Conservation (phyloP, 2,329 filamentous ascomycete genomes). For the Neopestalotiopsis sp. region DNA sequence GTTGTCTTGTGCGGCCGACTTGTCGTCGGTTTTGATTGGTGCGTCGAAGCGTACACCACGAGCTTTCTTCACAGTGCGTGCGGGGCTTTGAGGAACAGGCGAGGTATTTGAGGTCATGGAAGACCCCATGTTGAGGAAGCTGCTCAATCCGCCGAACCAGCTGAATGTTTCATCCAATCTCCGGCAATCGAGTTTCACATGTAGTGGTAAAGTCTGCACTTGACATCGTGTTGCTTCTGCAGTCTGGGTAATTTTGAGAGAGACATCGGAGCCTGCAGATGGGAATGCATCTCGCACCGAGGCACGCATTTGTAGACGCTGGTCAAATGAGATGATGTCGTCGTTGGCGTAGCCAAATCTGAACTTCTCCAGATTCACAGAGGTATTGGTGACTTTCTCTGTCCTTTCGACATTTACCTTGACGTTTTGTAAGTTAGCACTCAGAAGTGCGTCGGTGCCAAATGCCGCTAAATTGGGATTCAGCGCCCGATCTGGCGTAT, state of each 20-base stretch:
- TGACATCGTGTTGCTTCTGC: slow-evolving; percentile 58
- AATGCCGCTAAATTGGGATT: slow-evolving; percentile 47
- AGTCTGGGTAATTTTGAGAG: slow-evolving; percentile 56
- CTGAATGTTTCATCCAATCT: slow-evolving; percentile 84
- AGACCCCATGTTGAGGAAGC: slow-evolving; percentile 85
- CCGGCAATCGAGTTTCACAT: slow-evolving; percentile 78
- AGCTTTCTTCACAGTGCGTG: slow-evolving; percentile 47
- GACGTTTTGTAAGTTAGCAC: slow-evolving; percentile 53
- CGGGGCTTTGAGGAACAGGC: slow-evolving; percentile 43
- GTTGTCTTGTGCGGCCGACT: slow-evolving; percentile 52
- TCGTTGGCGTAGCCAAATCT: slow-evolving; percentile 67
- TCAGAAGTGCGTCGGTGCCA: slow-evolving; percentile 58
- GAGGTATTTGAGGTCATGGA: slow-evolving; percentile 81
- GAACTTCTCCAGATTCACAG: slow-evolving; percentile 61
- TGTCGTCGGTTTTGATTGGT: slow-evolving; percentile 54
- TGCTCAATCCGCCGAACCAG: slow-evolving; percentile 90
- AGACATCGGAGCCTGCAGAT: slow-evolving; percentile 62
- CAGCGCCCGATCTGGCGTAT: slow-evolving; percentile 53
- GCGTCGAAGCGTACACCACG: slow-evolving; percentile 65
- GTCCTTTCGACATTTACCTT: slow-evolving; percentile 37
- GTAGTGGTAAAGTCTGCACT: slow-evolving; percentile 77
- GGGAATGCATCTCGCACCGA: slow-evolving; percentile 66
- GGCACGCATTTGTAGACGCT: slow-evolving; percentile 60
- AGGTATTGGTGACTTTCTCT: slow-evolving; percentile 38
- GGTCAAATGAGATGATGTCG: slow-evolving; percentile 69